Conservation (phyloP, 345 rosid species). For the Brassica nigra region DNA sequence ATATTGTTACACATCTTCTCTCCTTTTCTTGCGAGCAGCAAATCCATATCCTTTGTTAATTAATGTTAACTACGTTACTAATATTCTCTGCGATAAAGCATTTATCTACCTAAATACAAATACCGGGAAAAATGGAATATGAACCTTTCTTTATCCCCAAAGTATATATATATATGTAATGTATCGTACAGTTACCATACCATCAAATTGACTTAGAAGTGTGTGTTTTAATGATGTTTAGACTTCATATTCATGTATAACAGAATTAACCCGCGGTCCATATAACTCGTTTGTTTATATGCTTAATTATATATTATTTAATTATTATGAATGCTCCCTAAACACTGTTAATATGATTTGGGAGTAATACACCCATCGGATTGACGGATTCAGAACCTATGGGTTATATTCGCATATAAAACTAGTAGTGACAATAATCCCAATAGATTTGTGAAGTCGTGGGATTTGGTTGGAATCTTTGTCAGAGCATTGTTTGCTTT, state of each 20-base stretch:
- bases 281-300: constrained; percentile 6
- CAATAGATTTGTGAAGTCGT: constrained; percentile 44
- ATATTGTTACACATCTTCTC: background rate
- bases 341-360: background rate
- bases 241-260: constrained; percentile 1
- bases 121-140: background rate
- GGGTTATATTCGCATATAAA: constrained; percentile 8
- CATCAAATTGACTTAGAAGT: constrained; percentile 9
- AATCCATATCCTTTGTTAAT: background rate
- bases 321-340: background rate
- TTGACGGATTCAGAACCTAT: background rate
- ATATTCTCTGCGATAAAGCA: background rate
- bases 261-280: constrained; percentile 9
- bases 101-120: background rate
- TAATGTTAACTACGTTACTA: background rate
- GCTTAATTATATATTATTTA: constrained; percentile 8
- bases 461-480: constrained; percentile 62
- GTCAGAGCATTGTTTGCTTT: constrained; percentile 30
- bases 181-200: background rate
- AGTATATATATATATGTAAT: background rate
- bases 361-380: constrained; percentile 12
- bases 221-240: constrained; percentile 14
- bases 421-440: constrained; percentile 34
- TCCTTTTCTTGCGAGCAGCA: background rate
- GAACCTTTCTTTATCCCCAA: background rate